Conservation (phyloP, 108 stramenopile species). For the Mediolabrus comicus region DNA sequence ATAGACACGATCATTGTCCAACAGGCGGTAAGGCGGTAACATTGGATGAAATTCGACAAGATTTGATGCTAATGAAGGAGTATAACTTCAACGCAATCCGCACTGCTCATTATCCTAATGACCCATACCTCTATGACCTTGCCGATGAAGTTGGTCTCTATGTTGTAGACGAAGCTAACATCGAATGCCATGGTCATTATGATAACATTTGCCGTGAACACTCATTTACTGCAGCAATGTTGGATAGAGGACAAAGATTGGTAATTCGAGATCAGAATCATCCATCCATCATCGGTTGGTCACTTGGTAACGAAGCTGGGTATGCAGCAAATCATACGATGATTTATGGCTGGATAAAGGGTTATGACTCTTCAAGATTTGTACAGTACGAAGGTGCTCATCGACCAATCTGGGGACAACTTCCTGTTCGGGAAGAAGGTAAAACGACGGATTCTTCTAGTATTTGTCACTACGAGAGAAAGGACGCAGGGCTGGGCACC, state of each 20-base stretch:
- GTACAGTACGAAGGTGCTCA: conserved; percentile 75
- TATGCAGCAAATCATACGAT: conserved; percentile 63
- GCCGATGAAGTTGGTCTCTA: conserved; percentile 91
- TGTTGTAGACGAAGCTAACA: conserved; percentile 97
- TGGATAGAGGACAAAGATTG: conserved; percentile 79
- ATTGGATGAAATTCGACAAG: conserved; percentile 61
- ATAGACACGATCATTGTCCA: conserved; percentile 94
- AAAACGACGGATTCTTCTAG: too few species aligned
- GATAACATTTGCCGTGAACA: conserved; percentile 72
- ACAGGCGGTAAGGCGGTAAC: conserved; percentile 79
- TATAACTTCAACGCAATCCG: conserved; percentile 97
- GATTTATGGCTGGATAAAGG: conserved; percentile 53
- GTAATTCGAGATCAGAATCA: conserved; percentile 89
- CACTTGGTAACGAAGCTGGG: conserved; percentile 93
- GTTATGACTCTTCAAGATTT: conserved; percentile 74
- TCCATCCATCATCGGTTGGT: conserved; percentile 89
- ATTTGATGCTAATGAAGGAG: conserved; percentile 64
- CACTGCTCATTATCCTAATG: conserved; percentile 93
- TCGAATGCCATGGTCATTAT: conserved; percentile 94
- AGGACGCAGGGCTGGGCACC: conserved; percentile 70
- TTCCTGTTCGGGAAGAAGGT: too few species aligned
- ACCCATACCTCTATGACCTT: conserved; percentile 87
- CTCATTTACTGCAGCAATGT: conserved; percentile 58
- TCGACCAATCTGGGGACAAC: conserved; percentile 28
- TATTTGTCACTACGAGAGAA: conserved; percentile 47